phyloP scores from a whole-genome alignment of 2,329 filamentous ascomycete genomes.

The Neonectria coccinea region DNA sequence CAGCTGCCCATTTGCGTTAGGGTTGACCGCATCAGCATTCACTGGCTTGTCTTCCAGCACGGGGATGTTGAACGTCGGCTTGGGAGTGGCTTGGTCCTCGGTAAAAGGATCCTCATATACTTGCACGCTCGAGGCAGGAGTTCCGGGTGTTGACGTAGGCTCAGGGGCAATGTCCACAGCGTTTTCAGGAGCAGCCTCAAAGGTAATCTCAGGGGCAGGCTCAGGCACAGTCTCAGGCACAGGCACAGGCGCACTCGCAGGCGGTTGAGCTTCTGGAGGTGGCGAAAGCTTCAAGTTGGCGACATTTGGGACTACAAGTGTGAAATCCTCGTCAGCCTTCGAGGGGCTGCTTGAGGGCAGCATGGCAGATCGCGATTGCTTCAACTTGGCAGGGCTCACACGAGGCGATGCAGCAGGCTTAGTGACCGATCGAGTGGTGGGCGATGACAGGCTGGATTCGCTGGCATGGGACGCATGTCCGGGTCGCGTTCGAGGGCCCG shows the following conservation, averaged over 20 bases:
- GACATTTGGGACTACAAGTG: conserved; percentile 63
- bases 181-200: conserved; percentile 1
- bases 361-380: conserved; percentile 48
- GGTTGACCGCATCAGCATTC: conserved; percentile 63
- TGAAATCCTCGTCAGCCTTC: conserved; percentile 65
- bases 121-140: conserved; percentile 52
- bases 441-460: conserved; percentile 63
- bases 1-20: conserved; percentile 42
- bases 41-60: conserved; percentile 71
- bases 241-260: conserved; percentile 28
- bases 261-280: conserved; percentile 37
- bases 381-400: conserved; percentile 56
- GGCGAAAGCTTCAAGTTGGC: conserved; percentile 52
- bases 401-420: conserved; percentile 56
- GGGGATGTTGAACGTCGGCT: conserved; percentile 58
- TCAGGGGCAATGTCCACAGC: conserved; percentile 8
- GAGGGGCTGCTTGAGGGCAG: conserved; percentile 56
- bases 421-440: conserved; percentile 49
- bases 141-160: conserved; percentile 21
- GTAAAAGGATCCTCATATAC: conserved; percentile 74
- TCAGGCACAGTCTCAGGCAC: not conserved
- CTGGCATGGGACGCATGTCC: conserved; percentile 63
- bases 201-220: not conserved
- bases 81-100: conserved; percentile 59
- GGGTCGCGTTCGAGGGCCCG: conserved; percentile 58